Base-by-base conservation (phyloP, 495 filamentous ascomycete genomes). In the Penicillium desertorum region DNA sequence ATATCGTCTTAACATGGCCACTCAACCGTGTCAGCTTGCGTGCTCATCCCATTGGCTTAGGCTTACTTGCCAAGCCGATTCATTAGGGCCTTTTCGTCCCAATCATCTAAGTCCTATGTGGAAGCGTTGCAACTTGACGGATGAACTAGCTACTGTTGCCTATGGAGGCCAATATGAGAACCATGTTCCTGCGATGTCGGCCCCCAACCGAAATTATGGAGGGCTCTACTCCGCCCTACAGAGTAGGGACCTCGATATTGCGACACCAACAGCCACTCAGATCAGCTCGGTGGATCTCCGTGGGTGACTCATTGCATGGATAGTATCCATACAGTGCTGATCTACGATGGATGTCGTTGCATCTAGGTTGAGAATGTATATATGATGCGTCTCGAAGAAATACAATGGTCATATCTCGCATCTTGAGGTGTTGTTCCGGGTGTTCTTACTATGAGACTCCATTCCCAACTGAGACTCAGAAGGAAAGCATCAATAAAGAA, bases 181-280 rank as follows among this genome's bases (percentile, higher is more conserved):
- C 29, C 23, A 20, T 9, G 29, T n/a, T 43, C 51, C 11, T 19
- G 22, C 12, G 34, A n/a, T 16, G 45, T 25, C 48, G 48, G 48
- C 16, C 48, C 7, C 19, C 30, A 37, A 36, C 20, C 2, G 3
- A 16, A 16, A 39, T 29, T n/a, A 50, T 49, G 30, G 46, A 25
- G 48, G 23, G 32, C 20, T 19, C 14, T 37, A 25, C 23, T 25
- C 23, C 23, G 23, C 23, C 23, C 0, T 25, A 34, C 11, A 19
- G 11, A 16, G 5, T 37, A 16, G 30, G 41, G 36, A 19, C 10
- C 25, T 4, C 16, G 25, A 54, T 45, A 54, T 54, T 43, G 42
- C 41, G 42, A 37, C 42, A 46, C 27, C 30, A 17, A 11, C 11
- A 23, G 14, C 52, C 52, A 46, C 27, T 54, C 8, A 46, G n/a